A percentile compares a stretch with the other conserved stretches of the same genome.
phyloP scores from a whole-genome alignment of 176 grass and related monocot species.

The Tuctoria greenei region DNA sequence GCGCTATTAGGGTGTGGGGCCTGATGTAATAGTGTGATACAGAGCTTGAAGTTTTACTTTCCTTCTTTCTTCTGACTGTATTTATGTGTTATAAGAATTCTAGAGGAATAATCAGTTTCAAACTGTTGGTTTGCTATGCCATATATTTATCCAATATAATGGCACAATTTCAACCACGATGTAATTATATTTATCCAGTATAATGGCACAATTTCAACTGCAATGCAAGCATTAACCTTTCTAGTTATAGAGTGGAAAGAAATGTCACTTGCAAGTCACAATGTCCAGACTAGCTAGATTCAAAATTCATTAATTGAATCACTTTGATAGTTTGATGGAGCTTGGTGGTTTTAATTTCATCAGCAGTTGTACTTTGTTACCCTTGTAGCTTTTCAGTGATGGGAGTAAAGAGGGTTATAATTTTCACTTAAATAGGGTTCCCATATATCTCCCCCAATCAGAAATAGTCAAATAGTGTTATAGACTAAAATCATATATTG shows the following conservation, averaged over 20 bases:
- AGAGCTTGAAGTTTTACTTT: not conserved
- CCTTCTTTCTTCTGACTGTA: not conserved
- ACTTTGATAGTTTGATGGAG: not conserved
- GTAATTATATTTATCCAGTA: not conserved
- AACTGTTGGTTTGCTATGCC: not conserved
- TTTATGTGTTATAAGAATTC: not conserved
- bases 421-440: not conserved
- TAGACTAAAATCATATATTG: not conserved
- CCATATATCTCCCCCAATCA: not conserved
- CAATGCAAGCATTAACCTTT: not conserved
- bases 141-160: not conserved
- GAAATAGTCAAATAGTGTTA: not conserved
- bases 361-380: not conserved
- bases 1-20: no score
- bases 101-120: not conserved
- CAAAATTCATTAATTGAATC: not conserved
- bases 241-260: not conserved
- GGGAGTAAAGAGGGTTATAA: not conserved
- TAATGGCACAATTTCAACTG: constrained; percentile 4
- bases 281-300: not conserved
- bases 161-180: not conserved
- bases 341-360: constrained; percentile 23
- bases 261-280: not conserved
- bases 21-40: no score
- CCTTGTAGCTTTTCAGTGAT: constrained; percentile 7